Base-by-base conservation (phyloP, 331 rosid species). In the Spiraea crenata region DNA sequence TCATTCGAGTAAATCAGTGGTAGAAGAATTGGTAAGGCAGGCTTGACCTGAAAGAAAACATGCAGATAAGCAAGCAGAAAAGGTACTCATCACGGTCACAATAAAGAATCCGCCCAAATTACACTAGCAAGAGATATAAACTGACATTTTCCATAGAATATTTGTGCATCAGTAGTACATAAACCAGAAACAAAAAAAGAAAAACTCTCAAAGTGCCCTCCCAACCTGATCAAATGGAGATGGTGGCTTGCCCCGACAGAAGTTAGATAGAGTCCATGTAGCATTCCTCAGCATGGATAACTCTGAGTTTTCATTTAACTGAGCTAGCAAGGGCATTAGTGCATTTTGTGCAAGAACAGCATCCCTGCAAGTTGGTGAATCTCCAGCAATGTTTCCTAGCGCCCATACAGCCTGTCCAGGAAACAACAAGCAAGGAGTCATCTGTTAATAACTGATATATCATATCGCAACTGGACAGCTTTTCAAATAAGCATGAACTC, bases 331-430 rank as follows among this genome's bases (percentile, higher is more conserved):
- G 9, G 91, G 89, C 62, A 72, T 7, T 9, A 88, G 86, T 3
- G 89, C 90, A 67, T 85, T 86, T 20, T 83, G 77, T 63, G 65
- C 20, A 57, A 88, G 85, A 77, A 91, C 87, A 76, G 80, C 80
- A 79, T 85, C 90, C 63, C 90, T 84, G 51, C 89, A 74, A 35
- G 50, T 70, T 7, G 88, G 90, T 47, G 95, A 88, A 67, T 86
- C 95, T 48, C 89, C 91, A 66, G 91, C 90, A 70, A 91, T 82
- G 55, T 83, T 86, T 74, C 90, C 89, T 39, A 91, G 81, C 46
- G 87, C 91, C 95, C 91, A 86, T 14, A 88, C 89, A 12, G 91
- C 95, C 89, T 88, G 81, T 66, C 76, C 74, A 76, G 51, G 73
- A 74, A 6, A 69, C 47, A 71, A 73, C 50, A 74, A 4, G 5